These are phyloP conservation scores for Avena atlantica DNA, from an alignment of 176 grass and related monocot species.

Conservation along the genomic window DNA sequence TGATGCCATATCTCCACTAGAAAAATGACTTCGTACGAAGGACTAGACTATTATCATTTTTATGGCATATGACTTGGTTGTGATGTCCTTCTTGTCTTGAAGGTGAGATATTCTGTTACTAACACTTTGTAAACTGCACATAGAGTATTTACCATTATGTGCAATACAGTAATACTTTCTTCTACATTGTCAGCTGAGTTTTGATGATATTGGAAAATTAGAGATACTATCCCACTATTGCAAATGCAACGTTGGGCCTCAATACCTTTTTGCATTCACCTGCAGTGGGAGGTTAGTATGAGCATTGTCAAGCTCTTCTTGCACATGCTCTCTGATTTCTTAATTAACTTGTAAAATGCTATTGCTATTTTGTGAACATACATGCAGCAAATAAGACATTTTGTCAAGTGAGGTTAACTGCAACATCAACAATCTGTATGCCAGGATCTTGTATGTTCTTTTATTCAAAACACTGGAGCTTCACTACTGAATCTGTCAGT, in stretches of 20 bases:
- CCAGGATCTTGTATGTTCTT: constrained; percentile 10
- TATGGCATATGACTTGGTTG: neutral
- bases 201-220: constrained; percentile 32
- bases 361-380: constrained; percentile 31
- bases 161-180: constrained; percentile 33
- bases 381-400: constrained; percentile 9
- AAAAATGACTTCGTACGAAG: constrained; percentile 11
- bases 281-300: constrained; percentile 43
- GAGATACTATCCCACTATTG: neutral
- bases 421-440: constrained; percentile 5
- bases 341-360: constrained; percentile 37
- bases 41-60: constrained; percentile 29
- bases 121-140: constrained; percentile 22
- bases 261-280: constrained; percentile 19
- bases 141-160: neutral
- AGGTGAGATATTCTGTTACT: neutral
- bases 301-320: constrained; percentile 16
- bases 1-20: constrained; percentile 6
- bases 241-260: neutral
- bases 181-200: constrained; percentile 17
- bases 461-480: constrained; percentile 1
- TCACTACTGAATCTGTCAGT: neutral
- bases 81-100: constrained; percentile 22
- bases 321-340: constrained; percentile 22
- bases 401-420: neutral